A percentile compares a stretch with the other conserved stretches of the same genome.
These are phyloP conservation scores for Byssochlamys sp. DNA, from an alignment of 2,329 filamentous ascomycete species.

Conservation along the genomic window DNA sequence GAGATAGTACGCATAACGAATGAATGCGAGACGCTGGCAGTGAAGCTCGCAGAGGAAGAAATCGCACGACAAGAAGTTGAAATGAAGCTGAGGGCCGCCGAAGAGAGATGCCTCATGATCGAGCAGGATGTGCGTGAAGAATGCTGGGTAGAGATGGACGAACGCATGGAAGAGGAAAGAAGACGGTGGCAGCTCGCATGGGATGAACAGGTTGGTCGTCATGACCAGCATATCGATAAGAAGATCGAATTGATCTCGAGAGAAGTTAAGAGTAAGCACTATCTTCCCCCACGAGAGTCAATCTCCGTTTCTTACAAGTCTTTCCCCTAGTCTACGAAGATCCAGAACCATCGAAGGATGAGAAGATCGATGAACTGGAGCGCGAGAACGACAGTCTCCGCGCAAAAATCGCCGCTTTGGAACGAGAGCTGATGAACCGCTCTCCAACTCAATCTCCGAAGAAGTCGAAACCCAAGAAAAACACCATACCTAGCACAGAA, in stretches of 20 bases:
- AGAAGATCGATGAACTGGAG: conserved; percentile 56
- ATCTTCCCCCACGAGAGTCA: conserved; percentile 1
- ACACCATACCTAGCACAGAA: conserved; percentile 10
- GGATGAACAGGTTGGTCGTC: conserved; percentile 64
- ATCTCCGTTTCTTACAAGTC: background rate
- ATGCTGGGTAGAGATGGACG: conserved; percentile 77
- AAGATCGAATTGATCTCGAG: conserved; percentile 69
- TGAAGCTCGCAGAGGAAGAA: conserved; percentile 61
- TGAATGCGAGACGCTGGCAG: conserved; percentile 65
- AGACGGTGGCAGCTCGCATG: conserved; percentile 70
- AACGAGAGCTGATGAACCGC: conserved; percentile 54
- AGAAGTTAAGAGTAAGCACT: conserved; percentile 38
- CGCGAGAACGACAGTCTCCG: conserved; percentile 62
- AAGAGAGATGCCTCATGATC: conserved; percentile 57
- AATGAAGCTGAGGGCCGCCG: conserved; percentile 57
- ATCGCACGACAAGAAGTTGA: conserved; percentile 63
- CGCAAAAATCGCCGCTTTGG: conserved; percentile 54
- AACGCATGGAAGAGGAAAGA: conserved; percentile 62
- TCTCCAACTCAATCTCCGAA: conserved; percentile 49
- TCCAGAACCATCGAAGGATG: conserved; percentile 43
- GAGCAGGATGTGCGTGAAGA: conserved; percentile 84
- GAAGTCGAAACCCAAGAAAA: conserved; percentile 30
- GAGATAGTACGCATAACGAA: conserved; percentile 71
- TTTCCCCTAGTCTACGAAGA: conserved; percentile 35
- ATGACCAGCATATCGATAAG: conserved; percentile 75